These are phyloP conservation scores for Astraeus odoratus DNA, from an alignment of 768 basidiomycete genomes.

Conservation along the genomic window DNA sequence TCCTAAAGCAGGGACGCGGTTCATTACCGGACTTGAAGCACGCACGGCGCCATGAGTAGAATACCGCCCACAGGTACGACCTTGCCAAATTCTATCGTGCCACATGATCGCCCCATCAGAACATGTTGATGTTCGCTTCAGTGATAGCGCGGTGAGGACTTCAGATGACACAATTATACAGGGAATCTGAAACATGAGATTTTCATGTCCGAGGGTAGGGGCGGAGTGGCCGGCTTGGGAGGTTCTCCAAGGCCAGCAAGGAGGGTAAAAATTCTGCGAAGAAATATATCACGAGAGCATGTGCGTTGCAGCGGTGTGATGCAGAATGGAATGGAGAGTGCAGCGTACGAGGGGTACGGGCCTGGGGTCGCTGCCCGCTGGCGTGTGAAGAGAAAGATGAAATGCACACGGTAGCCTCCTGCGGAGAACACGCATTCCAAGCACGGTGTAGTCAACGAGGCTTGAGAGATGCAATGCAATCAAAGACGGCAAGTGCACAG, in stretches of 20 bases:
- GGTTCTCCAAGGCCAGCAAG: constrained; percentile 1
- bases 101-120: constrained; percentile 19
- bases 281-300: constrained; percentile 6
- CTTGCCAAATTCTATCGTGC: constrained; percentile 12
- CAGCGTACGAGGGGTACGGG: not conserved
- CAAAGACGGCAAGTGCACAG: constrained; percentile 10
- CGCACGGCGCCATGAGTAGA: constrained; percentile 9
- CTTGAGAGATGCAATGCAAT: constrained; percentile 4
- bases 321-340: not conserved
- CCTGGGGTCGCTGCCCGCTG: constrained; percentile 3
- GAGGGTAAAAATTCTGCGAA: constrained; percentile 14
- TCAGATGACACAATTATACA: constrained; percentile 20
- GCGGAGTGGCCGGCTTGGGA: constrained; percentile 2
- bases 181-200: constrained; percentile 24
- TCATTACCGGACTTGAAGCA: constrained; percentile 19
- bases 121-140: constrained; percentile 21
- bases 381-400: constrained; percentile 8
- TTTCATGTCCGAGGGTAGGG: constrained; percentile 30
- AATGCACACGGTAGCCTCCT: constrained; percentile 4
- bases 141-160: constrained; percentile 20
- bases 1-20: constrained; percentile 4
- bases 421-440: constrained; percentile 10
- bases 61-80: constrained; percentile 11
- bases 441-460: constrained; percentile 13
- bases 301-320: not conserved